A percentile compares a stretch with the other conserved stretches of the same genome.
These are phyloP conservation scores for Pseudoturritis turrita DNA, from an alignment of 345 rosid species.

Conservation along the genomic window DNA sequence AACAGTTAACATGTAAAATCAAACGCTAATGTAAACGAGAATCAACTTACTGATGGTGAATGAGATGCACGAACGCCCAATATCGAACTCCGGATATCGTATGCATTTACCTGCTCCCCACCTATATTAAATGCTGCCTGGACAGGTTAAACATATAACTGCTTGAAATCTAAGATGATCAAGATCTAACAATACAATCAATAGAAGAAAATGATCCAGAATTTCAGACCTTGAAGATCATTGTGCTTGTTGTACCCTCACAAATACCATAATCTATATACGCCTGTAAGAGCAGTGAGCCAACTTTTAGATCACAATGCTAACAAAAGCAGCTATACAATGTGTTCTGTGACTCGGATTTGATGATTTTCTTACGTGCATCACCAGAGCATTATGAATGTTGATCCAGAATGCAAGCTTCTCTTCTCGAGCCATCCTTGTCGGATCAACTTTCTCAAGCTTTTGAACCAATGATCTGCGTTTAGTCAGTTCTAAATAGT, in stretches of 20 bases:
- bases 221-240: slow-evolving; percentile 45
- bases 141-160: neutral
- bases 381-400: slow-evolving; percentile 72
- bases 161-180: neutral
- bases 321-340: neutral
- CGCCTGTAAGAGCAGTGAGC: slow-evolving; percentile 51
- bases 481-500: neutral
- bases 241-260: slow-evolving; percentile 33
- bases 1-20: no score
- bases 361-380: slow-evolving; percentile 48
- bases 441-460: slow-evolving; percentile 61
- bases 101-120: slow-evolving; percentile 53
- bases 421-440: slow-evolving; percentile 61
- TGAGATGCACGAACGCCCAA: slow-evolving; percentile 47
- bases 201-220: neutral
- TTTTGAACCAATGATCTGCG: slow-evolving; percentile 54
- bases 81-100: slow-evolving; percentile 49
- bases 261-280: slow-evolving; percentile 54
- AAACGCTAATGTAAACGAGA: no score
- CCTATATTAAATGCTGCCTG: slow-evolving; percentile 73
- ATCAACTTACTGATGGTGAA: slow-evolving; percentile 47
- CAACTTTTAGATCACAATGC: neutral
- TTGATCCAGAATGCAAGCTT: slow-evolving; percentile 85
- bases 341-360: neutral
- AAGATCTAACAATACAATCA: neutral